Evolutionary conservation across 2,329 filamentous ascomycete species (phyloP).

Genomic region (Ophiostoma tasmaniense): DNA sequence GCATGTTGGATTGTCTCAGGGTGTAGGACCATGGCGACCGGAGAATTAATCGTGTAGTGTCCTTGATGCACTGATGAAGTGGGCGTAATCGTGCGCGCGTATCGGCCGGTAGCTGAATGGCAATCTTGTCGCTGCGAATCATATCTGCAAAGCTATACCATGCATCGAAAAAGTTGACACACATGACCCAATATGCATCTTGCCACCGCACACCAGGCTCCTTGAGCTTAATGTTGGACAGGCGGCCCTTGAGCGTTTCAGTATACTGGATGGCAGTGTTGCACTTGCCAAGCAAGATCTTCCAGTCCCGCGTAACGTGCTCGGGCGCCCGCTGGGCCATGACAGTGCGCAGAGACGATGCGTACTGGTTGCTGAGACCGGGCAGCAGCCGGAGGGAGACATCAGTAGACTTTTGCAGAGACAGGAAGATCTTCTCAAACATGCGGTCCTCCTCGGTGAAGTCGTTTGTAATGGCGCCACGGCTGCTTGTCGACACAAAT

Average conservation of each 20-base stretch:
- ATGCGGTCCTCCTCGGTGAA: conserved; percentile 67
- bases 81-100: conserved; percentile 67
- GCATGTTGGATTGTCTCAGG: conserved; percentile 28
- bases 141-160: conserved; percentile 59
- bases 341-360: conserved; percentile 53
- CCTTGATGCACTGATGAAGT: conserved; percentile 74
- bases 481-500: conserved; percentile 53
- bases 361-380: conserved; percentile 58
- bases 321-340: conserved; percentile 52
- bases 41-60: conserved; percentile 64
- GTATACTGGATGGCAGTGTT: conserved; percentile 63
- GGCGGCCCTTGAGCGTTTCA: conserved; percentile 60
- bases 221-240: conserved; percentile 75
- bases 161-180: conserved; percentile 63
- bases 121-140: conserved; percentile 47
- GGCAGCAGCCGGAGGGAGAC: conserved; percentile 65
- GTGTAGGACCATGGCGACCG: conserved; percentile 48
- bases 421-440: conserved; percentile 76
- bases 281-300: conserved; percentile 62
- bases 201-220: conserved; percentile 67
- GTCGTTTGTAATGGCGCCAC: conserved; percentile 45
- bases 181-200: conserved; percentile 57
- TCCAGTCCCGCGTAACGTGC: conserved; percentile 57
- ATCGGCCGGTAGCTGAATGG: conserved; percentile 52
- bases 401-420: conserved; percentile 64